Evolutionary conservation across 352 stramenopile genomes (phyloP).

Genomic region (Pythium apleroticum): DNA sequence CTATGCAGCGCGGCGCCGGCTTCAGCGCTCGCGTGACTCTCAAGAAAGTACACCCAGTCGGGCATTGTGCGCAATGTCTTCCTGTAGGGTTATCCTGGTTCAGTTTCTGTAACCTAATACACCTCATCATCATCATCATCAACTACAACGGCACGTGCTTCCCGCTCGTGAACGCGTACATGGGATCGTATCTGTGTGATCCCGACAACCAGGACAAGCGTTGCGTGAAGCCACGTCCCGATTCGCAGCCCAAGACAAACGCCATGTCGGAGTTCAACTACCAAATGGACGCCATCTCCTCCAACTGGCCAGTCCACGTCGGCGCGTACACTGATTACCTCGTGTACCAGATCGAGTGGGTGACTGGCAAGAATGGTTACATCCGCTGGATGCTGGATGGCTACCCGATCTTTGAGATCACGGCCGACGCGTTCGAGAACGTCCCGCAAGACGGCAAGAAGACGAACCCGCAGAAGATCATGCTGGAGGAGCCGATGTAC

Average conservation of each 20-base stretch:
- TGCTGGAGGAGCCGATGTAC: slow-evolving; percentile 91
- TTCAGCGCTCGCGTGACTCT: no score
- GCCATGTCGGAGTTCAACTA: slow-evolving; percentile 69
- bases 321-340: slow-evolving; percentile 60
- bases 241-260: slow-evolving; percentile 37
- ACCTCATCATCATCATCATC: no score
- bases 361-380: slow-evolving; percentile 61
- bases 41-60: no score
- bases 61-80: no score
- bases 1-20: no score
- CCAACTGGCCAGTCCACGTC: slow-evolving; percentile 68
- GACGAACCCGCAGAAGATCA: slow-evolving; percentile 58
- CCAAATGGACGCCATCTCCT: slow-evolving; percentile 77
- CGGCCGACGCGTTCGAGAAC: slow-evolving; percentile 47
- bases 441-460: slow-evolving; percentile 46
- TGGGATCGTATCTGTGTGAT: slow-evolving; percentile 35
- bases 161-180: slow-evolving; percentile 32
- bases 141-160: slow-evolving; percentile 38
- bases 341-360: slow-evolving; percentile 74
- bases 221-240: slow-evolving; percentile 43
- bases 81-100: no score
- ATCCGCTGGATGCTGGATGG: slow-evolving; percentile 70
- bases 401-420: slow-evolving; percentile 59
- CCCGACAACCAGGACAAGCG: slow-evolving; percentile 36
- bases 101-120: no score